Evolutionary conservation across 2,329 filamentous ascomycete species (phyloP), one percentile per base, ranked within the genome.

Genomic region (Cladosporium sp.): DNA sequence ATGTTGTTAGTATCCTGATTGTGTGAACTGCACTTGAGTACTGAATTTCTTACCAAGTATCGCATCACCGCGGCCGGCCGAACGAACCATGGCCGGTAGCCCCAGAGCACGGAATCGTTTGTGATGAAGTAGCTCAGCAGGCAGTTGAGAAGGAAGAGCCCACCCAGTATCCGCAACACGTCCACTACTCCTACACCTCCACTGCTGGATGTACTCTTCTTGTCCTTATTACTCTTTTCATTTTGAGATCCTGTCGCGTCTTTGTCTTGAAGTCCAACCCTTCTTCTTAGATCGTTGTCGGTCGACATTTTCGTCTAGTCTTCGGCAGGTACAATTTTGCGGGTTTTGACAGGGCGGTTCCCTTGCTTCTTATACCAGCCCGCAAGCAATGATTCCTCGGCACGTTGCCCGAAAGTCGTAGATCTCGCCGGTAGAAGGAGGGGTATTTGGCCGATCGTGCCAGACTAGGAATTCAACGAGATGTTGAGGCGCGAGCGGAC

Each of bases 41-140:
- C 16, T 18, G 37, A 32, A 70, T 5, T 28, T 28, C 79, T 45
- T 74, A 89, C 85, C 54, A 85, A 66, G 63, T 82, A 79, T 32
- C 73, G 69, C 64, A 80, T 80, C 72, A 89, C 79, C 63, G 72
- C 77, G 73, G 62, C 79, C 69, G 63, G 77, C 37, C 66, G 77
- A 66, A 72, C 85, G 63, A 74, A 86, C 83, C 72, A 84, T 63
- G 71, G 86, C 71, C 71, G 76, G 73, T 74, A 85, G 59, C 77
- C 83, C 85, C 86, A 93, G 53, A 83, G 77, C 58, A 84, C 76
- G 54, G 81, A 84, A 28, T 70, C 61, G 43, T 63, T 63, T 19
- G 67, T 71, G 49, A 72, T 61, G 59, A 71, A 69, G 54, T 69
- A 72, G 61, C 65, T 68, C 16, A 69, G 54, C 3, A 69, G 57